phyloP scores from a whole-genome alignment of 805 yeast genomes.

The Candida tammaniensis region DNA sequence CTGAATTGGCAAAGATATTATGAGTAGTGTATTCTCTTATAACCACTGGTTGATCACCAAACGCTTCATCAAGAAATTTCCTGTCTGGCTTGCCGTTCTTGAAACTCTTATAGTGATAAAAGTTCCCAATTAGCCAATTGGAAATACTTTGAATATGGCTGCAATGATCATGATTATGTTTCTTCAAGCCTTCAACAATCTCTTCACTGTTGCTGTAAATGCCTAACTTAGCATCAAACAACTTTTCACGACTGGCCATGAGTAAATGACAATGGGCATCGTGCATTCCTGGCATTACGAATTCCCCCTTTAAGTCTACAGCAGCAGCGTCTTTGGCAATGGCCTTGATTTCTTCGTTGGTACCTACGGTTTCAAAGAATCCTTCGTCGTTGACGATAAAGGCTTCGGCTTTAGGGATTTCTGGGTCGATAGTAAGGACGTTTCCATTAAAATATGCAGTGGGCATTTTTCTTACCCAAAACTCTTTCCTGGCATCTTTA shows the following conservation, averaged over 20 bases:
- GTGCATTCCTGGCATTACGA: slow-evolving; percentile 25
- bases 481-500: too few species aligned
- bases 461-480: slow-evolving; percentile 13
- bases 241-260: slow-evolving; percentile 22
- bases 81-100: slow-evolving; percentile 22
- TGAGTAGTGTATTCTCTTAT: slow-evolving; percentile 24
- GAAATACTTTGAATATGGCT: slow-evolving; percentile 18
- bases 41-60: slow-evolving; percentile 25
- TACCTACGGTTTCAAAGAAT: slow-evolving; percentile 16
- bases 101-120: slow-evolving; percentile 21
- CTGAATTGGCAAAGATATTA: slow-evolving; percentile 23
- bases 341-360: slow-evolving; percentile 13
- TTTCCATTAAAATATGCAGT: slow-evolving; percentile 20
- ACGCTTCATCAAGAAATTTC: slow-evolving; percentile 22
- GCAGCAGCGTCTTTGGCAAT: slow-evolving; percentile 13
- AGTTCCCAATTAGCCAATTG: slow-evolving; percentile 24
- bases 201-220: slow-evolving; percentile 15
- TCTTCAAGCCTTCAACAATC: slow-evolving; percentile 19
- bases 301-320: slow-evolving; percentile 20
- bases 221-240: slow-evolving; percentile 21
- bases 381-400: slow-evolving; percentile 19
- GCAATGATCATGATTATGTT: slow-evolving; percentile 14
- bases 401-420: slow-evolving; percentile 18
- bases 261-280: slow-evolving; percentile 23
- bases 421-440: slow-evolving; percentile 16